Evolutionary conservation across 2,329 filamentous ascomycete genomes (phyloP), one percentile per base, ranked within the genome.

Genomic region (Verticillium alfalfae): DNA sequence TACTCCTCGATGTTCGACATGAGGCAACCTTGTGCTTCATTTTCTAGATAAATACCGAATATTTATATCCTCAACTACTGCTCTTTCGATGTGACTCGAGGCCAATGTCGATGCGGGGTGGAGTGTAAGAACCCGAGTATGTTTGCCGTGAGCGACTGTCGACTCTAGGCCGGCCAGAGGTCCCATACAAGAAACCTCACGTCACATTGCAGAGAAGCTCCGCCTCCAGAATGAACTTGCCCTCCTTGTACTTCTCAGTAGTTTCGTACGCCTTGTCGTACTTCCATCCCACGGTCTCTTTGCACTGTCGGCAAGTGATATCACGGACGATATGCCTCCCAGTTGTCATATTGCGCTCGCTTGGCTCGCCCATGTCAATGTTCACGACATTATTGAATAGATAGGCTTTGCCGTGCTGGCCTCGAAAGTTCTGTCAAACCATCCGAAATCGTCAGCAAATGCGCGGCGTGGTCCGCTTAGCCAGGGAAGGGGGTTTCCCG

Each of bases 211-310:
- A 94, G 45, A 98, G 82, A 66, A 97, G 78, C 79, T 97, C 93
- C 37, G 91, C 91, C 80, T 98, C 94, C 62, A 99, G 83, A 63
- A 99, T 99, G 74, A 91, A 98, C 79, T 98, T 99, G 61, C 93
- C 93, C 82, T 99, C 95, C 81, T 99, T 99, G 79, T 99, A 99
- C 79, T 97, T 97, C 84, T 99, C 94, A 66, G 84, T 88, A 38
- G 81, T 77, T 79, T 99, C 95, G 74, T 91, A 98, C 1, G 95
- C 95, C 79, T 96, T 97, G 77, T 99, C 95, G 75, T 99, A 99
- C 76, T 97, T 98, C 95, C 95, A 99, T 39, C 95, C 95, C 60
- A 99, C 95, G 36, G 89, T 90, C 75, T 93, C 90, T 73, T 90
- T 90, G 84, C 95, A 99, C 76, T 96, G 91, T 62, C 90, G 85